Percentiles rank a stretch among this genome's conserved stretches.
phyloP scores from a whole-genome alignment of 2,329 filamentous ascomycete species.

The Fusarium paranaense region DNA sequence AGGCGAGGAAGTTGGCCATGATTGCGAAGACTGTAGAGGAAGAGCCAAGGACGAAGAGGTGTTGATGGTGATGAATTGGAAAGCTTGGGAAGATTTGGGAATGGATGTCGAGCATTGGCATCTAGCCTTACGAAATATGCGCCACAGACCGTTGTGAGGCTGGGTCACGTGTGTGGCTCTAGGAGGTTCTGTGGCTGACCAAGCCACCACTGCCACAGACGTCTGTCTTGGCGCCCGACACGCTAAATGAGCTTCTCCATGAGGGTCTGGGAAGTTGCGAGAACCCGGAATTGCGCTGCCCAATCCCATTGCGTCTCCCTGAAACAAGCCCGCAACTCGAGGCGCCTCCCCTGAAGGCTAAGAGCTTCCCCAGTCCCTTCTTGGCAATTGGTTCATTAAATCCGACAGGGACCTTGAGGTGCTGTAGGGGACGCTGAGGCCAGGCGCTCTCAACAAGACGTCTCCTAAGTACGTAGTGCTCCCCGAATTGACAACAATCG shows the following conservation, averaged over 20 bases:
- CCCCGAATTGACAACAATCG: constrained; percentile 4
- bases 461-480: constrained; percentile 21
- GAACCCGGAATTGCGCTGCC: not conserved
- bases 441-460: constrained; percentile 8
- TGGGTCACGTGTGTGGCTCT: constrained; percentile 48
- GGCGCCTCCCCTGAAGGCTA: constrained; percentile 27
- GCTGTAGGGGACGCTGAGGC: constrained; percentile 17
- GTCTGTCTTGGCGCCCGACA: not conserved
- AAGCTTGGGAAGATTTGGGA: constrained; percentile 37
- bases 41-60: constrained; percentile 6
- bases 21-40: constrained; percentile 32
- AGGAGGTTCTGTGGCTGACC: constrained; percentile 20
- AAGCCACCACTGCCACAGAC: constrained; percentile 14
- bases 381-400: constrained; percentile 33
- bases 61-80: constrained; percentile 23
- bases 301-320: constrained; percentile 19
- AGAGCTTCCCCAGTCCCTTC: constrained; percentile 33
- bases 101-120: constrained; percentile 17
- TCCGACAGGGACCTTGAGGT: constrained; percentile 27
- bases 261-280: not conserved
- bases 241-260: not conserved
- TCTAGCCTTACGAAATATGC: constrained; percentile 39
- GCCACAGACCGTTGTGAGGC: constrained; percentile 35
- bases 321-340: constrained; percentile 15
- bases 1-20: constrained; percentile 98